phyloP scores from a whole-genome alignment of 306 rosid genomes.

The Mimosa pudica region DNA sequence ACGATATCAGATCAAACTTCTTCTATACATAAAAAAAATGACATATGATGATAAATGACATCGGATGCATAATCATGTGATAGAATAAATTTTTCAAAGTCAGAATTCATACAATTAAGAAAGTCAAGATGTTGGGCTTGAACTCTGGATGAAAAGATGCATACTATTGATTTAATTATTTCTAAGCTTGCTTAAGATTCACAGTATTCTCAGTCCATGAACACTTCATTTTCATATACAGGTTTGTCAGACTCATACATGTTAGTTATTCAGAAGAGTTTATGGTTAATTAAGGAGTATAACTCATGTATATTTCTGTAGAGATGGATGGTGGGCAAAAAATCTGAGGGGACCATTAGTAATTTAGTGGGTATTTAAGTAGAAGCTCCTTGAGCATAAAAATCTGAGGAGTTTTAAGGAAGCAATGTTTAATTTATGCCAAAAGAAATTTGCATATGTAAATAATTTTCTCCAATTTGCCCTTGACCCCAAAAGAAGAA shows the following conservation, averaged over 20 bases:
- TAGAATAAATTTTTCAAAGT: too few species aligned
- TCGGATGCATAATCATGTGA: too few species aligned
- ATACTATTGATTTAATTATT: slow-evolving; percentile 81
- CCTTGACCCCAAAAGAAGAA: not conserved
- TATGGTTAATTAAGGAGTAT: not conserved
- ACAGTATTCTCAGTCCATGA: slow-evolving; percentile 88
- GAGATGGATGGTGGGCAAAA: not conserved
- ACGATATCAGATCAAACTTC: too few species aligned
- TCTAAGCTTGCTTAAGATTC: slow-evolving; percentile 93
- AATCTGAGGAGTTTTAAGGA: not conserved
- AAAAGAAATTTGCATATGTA: not conserved
- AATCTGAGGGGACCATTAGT: not conserved
- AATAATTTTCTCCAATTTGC: not conserved
- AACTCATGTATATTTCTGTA: not conserved
- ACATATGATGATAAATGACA: too few species aligned
- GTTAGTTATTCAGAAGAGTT: not conserved
- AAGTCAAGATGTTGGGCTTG: too few species aligned
- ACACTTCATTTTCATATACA: slow-evolving; percentile 88
- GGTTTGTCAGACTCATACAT: slow-evolving; percentile 53
- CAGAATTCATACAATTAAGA: too few species aligned
- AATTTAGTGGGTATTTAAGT: not conserved
- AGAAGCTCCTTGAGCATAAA: not conserved
- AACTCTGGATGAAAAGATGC: slow-evolving; percentile 91
- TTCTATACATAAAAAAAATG: too few species aligned
- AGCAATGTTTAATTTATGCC: not conserved